Percentiles rank a stretch among this genome's conserved stretches.
These are phyloP conservation scores for Arctium lappa DNA, from an alignment of 129 eudicot genomes.

Conservation along the genomic window DNA sequence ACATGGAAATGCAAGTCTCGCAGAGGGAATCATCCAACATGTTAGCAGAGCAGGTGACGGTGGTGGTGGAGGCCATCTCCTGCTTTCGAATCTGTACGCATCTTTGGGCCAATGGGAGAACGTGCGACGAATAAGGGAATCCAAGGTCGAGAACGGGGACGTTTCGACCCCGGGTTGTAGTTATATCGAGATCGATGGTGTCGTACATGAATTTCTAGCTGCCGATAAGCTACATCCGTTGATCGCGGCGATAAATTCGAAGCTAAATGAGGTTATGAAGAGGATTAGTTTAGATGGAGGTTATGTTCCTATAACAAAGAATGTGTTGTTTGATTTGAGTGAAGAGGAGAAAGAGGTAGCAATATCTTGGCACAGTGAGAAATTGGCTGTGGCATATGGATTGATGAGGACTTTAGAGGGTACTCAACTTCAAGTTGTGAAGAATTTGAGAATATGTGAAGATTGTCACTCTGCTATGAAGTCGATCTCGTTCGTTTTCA, in stretches of 20 bases:
- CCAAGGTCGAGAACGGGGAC: conserved; percentile 12
- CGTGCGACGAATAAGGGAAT: conserved; percentile 26
- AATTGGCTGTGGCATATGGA: no score
- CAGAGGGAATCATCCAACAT: conserved; percentile 27
- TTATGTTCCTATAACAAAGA: no score
- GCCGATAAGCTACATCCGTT: conserved; percentile 41
- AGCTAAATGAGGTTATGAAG: conserved; percentile 35
- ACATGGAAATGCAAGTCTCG: conserved; percentile 36
- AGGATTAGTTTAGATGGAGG: conserved; percentile 26
- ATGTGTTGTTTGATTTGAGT: no score
- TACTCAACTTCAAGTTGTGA: conserved; percentile 2
- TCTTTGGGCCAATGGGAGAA: conserved; percentile 41
- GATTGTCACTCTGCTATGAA: conserved; percentile 24
- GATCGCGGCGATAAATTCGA: conserved; percentile 28
- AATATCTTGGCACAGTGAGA: no score
- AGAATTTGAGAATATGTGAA: conserved; percentile 22
- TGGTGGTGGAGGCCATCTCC: conserved; percentile 22
- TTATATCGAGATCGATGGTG: conserved; percentile 39
- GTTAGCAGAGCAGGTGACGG: conserved; percentile 2
- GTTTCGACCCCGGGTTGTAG: conserved; percentile 37
- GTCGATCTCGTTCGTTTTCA: conserved; percentile 3
- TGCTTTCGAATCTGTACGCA: conserved; percentile 40
- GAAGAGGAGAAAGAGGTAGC: no score
- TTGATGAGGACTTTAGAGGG: neutral
- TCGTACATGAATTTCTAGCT: conserved; percentile 38